Evolutionary conservation across 305 asterid genomes (phyloP).

Genomic region (Fraxinus albicans): DNA sequence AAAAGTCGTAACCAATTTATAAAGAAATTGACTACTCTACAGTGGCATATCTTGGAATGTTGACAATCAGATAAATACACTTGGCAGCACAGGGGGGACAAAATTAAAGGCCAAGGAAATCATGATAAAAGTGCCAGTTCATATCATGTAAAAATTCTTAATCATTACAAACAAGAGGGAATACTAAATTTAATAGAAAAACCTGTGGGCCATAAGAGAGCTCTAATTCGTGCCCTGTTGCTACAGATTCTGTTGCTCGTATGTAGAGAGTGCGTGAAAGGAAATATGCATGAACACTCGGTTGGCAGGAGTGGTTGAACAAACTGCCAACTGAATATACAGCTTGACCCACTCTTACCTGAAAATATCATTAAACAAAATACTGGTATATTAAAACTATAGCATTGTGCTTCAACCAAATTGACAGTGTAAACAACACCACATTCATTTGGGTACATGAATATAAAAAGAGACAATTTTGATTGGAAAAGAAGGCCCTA

Average conservation of each 20-base stretch:
- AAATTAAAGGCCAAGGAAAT: constrained; percentile 1
- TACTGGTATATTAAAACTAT: constrained; percentile 16
- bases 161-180: not conserved
- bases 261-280: constrained; percentile 80
- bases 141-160: constrained; percentile 14
- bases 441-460: not conserved
- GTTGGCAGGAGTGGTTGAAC: constrained; percentile 93
- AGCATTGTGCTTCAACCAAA: constrained; percentile 18
- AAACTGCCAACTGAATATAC: constrained; percentile 76
- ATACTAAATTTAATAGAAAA: not conserved
- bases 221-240: constrained; percentile 71
- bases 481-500: constrained; percentile 1
- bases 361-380: constrained; percentile 21
- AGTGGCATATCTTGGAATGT: not conserved
- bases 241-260: constrained; percentile 67
- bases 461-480: constrained; percentile 3
- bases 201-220: constrained; percentile 98
- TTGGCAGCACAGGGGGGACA: not conserved
- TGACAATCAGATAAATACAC: not conserved
- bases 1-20: constrained; percentile 3
- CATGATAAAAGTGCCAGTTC: constrained; percentile 15
- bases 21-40: not conserved
- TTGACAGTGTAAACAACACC: constrained; percentile 10
- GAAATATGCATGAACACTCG: constrained; percentile 80
- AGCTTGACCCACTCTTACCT: constrained; percentile 96